Evolutionary conservation across 2,329 filamentous ascomycete species (phyloP).

Genomic region (Aureobasidium sp.): DNA sequence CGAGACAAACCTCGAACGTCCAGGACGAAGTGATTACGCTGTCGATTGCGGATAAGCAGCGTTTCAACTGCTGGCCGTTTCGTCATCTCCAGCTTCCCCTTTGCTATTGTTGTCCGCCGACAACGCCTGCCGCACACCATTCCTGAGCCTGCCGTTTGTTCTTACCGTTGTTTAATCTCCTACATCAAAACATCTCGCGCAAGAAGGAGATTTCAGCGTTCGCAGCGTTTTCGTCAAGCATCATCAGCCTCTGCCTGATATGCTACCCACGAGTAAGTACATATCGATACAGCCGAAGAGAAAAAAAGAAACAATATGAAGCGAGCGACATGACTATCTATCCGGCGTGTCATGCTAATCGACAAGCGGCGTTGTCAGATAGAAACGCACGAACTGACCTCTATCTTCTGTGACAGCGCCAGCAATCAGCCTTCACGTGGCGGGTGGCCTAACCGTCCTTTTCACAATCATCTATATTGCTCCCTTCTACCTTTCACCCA

Average conservation of each 20-base stretch:
- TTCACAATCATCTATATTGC: constrained; percentile 87
- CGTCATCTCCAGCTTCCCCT: constrained; percentile 10
- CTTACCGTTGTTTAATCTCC: constrained; percentile 5
- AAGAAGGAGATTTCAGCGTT: not conserved
- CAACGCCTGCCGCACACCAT: not conserved
- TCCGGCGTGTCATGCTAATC: not conserved
- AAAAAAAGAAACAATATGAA: not conserved
- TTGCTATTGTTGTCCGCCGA: constrained; percentile 3
- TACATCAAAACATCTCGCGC: constrained; percentile 5
- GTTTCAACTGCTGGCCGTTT: constrained; percentile 12
- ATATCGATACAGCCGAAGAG: not conserved
- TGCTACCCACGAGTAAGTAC: constrained; percentile 7
- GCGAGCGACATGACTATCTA: not conserved
- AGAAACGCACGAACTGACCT: not conserved
- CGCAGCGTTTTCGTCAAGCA: not conserved
- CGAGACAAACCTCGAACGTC: not conserved
- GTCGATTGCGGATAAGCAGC: constrained; percentile 7
- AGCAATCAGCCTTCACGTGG: not conserved
- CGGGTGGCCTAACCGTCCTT: constrained; percentile 35
- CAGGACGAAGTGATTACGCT: not conserved
- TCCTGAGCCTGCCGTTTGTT: not conserved
- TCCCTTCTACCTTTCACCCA: constrained; percentile 76
- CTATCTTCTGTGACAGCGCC: not conserved
- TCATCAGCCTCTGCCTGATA: not conserved
- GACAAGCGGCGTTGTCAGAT: constrained; percentile 4